These are phyloP conservation scores for Escallonia herrerae DNA, from an alignment of 129 eudicot genomes.

Conservation along the genomic window DNA sequence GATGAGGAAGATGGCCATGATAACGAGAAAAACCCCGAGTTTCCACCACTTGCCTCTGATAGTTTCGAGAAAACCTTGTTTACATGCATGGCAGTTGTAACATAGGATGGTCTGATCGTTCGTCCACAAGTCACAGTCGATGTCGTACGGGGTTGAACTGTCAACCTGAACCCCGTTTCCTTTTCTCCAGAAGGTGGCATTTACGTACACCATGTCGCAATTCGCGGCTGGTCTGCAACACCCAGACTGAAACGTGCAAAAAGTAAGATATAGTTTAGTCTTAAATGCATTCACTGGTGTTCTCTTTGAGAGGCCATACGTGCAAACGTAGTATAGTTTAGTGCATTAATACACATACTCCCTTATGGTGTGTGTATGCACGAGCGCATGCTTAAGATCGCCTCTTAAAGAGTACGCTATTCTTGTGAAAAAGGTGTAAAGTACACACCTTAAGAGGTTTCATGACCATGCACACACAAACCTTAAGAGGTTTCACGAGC, in stretches of 20 bases:
- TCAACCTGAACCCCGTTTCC: background rate
- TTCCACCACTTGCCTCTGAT: slow-evolving; percentile 33
- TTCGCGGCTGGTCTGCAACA: slow-evolving; percentile 49
- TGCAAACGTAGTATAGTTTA: no score
- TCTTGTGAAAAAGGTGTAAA: no score
- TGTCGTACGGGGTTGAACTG: slow-evolving; percentile 3
- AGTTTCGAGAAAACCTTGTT: slow-evolving; percentile 30
- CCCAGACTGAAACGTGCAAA: slow-evolving; percentile 23
- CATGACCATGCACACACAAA: no score
- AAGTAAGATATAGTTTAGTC: no score
- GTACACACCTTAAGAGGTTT: no score
- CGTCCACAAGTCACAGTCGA: slow-evolving; percentile 40
- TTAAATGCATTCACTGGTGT: no score
- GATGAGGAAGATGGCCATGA: slow-evolving; percentile 24
- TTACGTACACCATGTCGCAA: slow-evolving; percentile 39
- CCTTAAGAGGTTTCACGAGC: no score
- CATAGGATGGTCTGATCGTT: slow-evolving; percentile 30
- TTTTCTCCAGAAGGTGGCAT: slow-evolving; percentile 32
- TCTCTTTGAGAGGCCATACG: no score
- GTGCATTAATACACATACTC: no score
- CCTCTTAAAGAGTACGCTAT: no score
- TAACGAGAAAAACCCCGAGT: slow-evolving; percentile 32
- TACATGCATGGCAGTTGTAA: slow-evolving; percentile 33
- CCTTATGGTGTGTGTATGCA: no score
- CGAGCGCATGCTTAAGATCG: no score